Percentiles rank a stretch among this genome's conserved stretches.
Evolutionary conservation across 2,329 filamentous ascomycete species (phyloP).

Genomic region (Sphaerulina musiva): DNA sequence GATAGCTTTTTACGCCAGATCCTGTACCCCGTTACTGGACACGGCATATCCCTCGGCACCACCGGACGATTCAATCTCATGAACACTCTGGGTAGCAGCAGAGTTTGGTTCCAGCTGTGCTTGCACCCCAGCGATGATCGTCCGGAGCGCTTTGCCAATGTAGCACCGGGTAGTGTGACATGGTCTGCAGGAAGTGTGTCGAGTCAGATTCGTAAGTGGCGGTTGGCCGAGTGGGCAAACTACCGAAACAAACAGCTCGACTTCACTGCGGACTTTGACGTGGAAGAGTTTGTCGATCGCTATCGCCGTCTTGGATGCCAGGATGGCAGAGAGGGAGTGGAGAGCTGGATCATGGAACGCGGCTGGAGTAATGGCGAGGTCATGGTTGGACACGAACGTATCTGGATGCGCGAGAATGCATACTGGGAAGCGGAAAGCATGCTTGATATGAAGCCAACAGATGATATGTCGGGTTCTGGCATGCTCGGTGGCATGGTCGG

Average conservation of each 20-base stretch:
- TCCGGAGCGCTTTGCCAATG: slow-evolving; percentile 65
- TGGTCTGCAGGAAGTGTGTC: slow-evolving; percentile 95
- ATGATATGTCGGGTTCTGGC: slow-evolving; percentile 32
- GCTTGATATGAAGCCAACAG: slow-evolving; percentile 75
- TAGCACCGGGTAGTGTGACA: slow-evolving; percentile 65
- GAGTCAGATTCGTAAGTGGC: slow-evolving; percentile 85
- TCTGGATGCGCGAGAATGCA: slow-evolving; percentile 89
- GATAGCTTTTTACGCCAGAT: slow-evolving; percentile 77
- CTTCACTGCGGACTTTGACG: slow-evolving; percentile 93
- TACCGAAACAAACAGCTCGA: slow-evolving; percentile 83
- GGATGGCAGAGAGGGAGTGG: slow-evolving; percentile 84
- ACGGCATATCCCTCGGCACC: slow-evolving; percentile 75
- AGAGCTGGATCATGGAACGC: slow-evolving; percentile 87
- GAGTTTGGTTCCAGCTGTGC: slow-evolving; percentile 90
- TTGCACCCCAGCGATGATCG: slow-evolving; percentile 86
- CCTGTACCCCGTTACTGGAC: slow-evolving; percentile 67
- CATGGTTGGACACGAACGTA: slow-evolving; percentile 77
- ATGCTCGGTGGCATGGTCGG: slow-evolving; percentile 48
- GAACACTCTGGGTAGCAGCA: slow-evolving; percentile 68
- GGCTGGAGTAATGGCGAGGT: slow-evolving; percentile 99
- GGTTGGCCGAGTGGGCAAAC: slow-evolving; percentile 93
- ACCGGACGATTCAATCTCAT: slow-evolving; percentile 72
- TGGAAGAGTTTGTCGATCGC: slow-evolving; percentile 81
- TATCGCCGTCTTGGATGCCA: slow-evolving; percentile 79
- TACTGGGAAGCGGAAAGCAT: slow-evolving; percentile 99